Conservation (phyloP, 345 rosid genomes). For the Salix purpurea region DNA sequence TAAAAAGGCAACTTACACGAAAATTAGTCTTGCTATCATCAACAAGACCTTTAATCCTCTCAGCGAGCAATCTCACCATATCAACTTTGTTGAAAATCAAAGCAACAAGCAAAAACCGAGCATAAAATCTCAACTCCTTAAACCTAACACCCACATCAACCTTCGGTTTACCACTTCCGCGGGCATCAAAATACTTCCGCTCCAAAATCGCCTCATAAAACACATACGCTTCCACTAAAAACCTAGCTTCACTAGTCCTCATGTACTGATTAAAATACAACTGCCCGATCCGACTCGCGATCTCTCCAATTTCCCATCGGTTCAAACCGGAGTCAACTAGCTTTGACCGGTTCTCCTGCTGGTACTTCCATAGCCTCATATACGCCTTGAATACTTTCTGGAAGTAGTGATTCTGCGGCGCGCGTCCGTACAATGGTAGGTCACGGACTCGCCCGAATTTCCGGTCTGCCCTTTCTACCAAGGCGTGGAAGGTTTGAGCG, state of each 20-base stretch:
- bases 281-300: conserved; percentile 99
- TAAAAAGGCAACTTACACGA: conserved; percentile 40
- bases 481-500: conserved; percentile 53
- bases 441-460: conserved; percentile 86
- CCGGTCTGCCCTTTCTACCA: conserved; percentile 86
- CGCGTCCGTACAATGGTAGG: conserved; percentile 57
- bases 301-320: conserved; percentile 99
- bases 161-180: conserved; percentile 24
- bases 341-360: conserved; percentile 68
- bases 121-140: conserved; percentile 87
- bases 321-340: conserved; percentile 74
- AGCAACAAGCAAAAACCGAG: conserved; percentile 76
- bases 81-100: conserved; percentile 66
- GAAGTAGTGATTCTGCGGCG: conserved; percentile 53
- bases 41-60: conserved; percentile 35
- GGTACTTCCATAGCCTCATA: conserved; percentile 93
- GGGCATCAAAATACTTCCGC: conserved; percentile 71
- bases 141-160: conserved; percentile 63
- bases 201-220: conserved; percentile 87
- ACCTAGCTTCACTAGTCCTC: conserved; percentile 87
- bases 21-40: conserved; percentile 70
- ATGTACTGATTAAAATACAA: conserved; percentile 87
- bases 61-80: conserved; percentile 39
- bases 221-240: conserved; percentile 77
- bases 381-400: conserved; percentile 88